Conservation (phyloP, 176 grass and related monocot species). For the Oryza meridionalis region DNA sequence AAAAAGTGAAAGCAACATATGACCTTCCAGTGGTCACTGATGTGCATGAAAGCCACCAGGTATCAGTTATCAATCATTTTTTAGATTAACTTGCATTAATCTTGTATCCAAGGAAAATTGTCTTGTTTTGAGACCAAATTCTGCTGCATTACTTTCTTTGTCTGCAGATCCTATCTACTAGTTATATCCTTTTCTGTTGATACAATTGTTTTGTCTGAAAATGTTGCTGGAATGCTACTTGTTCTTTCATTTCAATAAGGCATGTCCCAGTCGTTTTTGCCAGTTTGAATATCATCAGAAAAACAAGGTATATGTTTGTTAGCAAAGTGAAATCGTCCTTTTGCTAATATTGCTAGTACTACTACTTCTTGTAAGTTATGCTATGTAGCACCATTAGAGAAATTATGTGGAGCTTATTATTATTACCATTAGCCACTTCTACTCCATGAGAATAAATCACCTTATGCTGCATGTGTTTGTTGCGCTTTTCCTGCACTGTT, state of each 20-base stretch:
- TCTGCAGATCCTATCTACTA: conserved; percentile 4
- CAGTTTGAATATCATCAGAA: background rate
- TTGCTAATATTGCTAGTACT: conserved; percentile 1
- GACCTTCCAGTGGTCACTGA: conserved; percentile 90
- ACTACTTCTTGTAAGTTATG: background rate
- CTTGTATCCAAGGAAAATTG: conserved; percentile 1
- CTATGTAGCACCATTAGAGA: conserved; percentile 23
- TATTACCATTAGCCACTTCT: background rate
- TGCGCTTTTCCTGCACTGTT: background rate
- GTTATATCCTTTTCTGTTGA: background rate
- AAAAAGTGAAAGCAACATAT: conserved; percentile 87
- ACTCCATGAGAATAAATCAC: background rate
- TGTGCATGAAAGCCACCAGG: conserved; percentile 94
- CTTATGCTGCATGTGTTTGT: conserved; percentile 20
- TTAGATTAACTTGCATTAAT: background rate
- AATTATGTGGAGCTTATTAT: background rate
- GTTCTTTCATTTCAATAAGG: conserved; percentile 9
- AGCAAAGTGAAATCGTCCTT: background rate
- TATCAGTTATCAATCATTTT: conserved; percentile 21
- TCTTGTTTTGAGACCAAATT: conserved; percentile 13
- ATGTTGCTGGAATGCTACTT: conserved; percentile 11
- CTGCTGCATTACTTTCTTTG: background rate
- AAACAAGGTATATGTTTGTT: background rate
- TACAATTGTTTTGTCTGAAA: background rate
- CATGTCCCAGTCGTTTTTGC: background rate